phyloP scores from a whole-genome alignment of 1,284 basidiomycete genomes.

The Cutaneotrichosporon cutaneum region DNA sequence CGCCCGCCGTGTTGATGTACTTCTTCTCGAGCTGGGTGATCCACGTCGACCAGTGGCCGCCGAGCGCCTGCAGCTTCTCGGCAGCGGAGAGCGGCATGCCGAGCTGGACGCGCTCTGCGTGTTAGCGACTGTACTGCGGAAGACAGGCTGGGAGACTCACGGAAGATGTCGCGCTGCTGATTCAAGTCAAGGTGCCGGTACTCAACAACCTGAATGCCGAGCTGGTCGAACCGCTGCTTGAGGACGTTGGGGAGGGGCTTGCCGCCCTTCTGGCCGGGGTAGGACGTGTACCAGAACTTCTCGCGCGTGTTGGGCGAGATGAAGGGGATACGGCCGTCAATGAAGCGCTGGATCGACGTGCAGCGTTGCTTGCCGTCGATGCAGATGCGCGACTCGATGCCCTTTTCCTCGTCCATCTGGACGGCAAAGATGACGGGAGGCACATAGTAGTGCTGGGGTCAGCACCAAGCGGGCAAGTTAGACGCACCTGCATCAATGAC shows the following conservation, averaged over 20 bases:
- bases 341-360: constrained; percentile 42
- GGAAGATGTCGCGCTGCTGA: constrained; percentile 50
- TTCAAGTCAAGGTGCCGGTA: constrained; percentile 37
- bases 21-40: constrained; percentile 35
- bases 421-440: constrained; percentile 48
- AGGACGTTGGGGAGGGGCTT: constrained; percentile 32
- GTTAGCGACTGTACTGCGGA: constrained; percentile 7
- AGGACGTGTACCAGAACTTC: constrained; percentile 37
- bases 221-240: constrained; percentile 40
- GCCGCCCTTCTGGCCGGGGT: constrained; percentile 14
- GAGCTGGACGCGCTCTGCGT: constrained; percentile 49
- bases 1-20: constrained; percentile 30
- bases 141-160: constrained; percentile 28
- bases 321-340: constrained; percentile 45
- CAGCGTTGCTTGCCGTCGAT: constrained; percentile 53
- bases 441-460: constrained; percentile 45
- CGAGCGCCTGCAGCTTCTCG: constrained; percentile 47
- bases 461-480: constrained; percentile 14
- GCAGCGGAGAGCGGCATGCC: constrained; percentile 46
- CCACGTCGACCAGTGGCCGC: constrained; percentile 39
- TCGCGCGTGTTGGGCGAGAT: constrained; percentile 27
- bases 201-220: constrained; percentile 38
- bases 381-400: constrained; percentile 33
- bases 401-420: constrained; percentile 19
- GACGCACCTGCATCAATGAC: constrained; percentile 37